Evolutionary conservation across 768 basidiomycete genomes (phyloP), one percentile per base, ranked within the genome.

Genomic region (Suillus spraguei): DNA sequence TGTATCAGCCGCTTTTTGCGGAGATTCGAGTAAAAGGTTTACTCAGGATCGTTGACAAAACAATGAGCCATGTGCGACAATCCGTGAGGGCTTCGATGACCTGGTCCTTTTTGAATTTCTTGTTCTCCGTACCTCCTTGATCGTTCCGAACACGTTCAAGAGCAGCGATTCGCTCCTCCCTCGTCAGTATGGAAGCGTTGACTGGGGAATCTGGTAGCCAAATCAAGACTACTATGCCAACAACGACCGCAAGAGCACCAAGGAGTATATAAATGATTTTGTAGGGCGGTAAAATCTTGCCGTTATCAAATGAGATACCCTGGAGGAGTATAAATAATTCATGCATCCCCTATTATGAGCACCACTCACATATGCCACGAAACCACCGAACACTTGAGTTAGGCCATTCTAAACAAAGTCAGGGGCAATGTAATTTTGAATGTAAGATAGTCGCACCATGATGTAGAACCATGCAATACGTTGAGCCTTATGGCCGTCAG

Each of bases 121-220:
- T 85, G 73, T 88, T 88, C 67, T 82, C 80, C 1, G 83, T 87
- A 1, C 88, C 89, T 49, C 85, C 85, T 65, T 86, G 83, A 65
- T 88, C 87, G 64, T 87, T 80, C n/a, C 86, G 83, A 11, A 90
- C 85, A 47, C 88, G 82, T 70, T 89, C 88, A 41, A 89, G 72
- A 3, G 81, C 85, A 46, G 87, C 85, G 52, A 88, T 81, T 5
- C 85, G 79, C 65, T 90, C 87, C 67, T 87, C 83, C 60, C 77
- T 79, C 0, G 81, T 85, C 17, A 89, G 76, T 68, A 86, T 81
- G 5, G 68, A 73, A 2, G 88, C 87, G 65, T 84, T 82, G 4
- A 88, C 84, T 5, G 87, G 88, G 0, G 87, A 87, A 69, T 89
- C 87, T 0, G 88, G 87, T 17, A 89, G 77, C 83, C 81, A 86